Conservation (phyloP, 2,329 filamentous ascomycete species). For the Albifimbria verrucaria region DNA sequence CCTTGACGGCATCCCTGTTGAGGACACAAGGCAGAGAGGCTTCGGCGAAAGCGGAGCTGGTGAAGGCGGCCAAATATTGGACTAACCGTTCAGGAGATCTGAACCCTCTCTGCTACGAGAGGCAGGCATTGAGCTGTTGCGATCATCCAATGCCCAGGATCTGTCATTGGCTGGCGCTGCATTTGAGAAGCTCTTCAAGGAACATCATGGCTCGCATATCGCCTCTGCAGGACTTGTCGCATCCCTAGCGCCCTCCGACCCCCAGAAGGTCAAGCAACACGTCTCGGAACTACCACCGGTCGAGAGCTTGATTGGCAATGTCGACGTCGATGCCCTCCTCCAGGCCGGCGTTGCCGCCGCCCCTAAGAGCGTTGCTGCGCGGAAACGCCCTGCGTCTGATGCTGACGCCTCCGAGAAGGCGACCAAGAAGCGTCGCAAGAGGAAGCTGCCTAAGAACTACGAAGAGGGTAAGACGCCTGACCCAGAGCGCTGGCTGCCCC, state of each 20-base stretch:
- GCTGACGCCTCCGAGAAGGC: slow-evolving; percentile 35
- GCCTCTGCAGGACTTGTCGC: slow-evolving; percentile 84
- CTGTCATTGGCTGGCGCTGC: slow-evolving; percentile 70
- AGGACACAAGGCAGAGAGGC: slow-evolving; percentile 68
- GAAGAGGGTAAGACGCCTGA: slow-evolving; percentile 79
- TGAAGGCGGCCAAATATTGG: slow-evolving; percentile 81
- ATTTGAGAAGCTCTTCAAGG: slow-evolving; percentile 67
- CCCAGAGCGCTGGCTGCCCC: slow-evolving; percentile 87
- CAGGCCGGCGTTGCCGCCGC: slow-evolving; percentile 57
- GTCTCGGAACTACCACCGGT: slow-evolving; percentile 58
- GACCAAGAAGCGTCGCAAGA: slow-evolving; percentile 56
- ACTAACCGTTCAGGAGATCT: slow-evolving; percentile 47
- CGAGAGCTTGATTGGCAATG: slow-evolving; percentile 55
- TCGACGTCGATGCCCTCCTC: slow-evolving; percentile 62
- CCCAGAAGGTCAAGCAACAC: slow-evolving; percentile 51
- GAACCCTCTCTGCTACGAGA: slow-evolving; percentile 70
- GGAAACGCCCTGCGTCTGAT: slow-evolving; percentile 47
- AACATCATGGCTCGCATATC: slow-evolving; percentile 64
- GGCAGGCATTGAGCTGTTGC: slow-evolving; percentile 78
- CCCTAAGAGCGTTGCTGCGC: slow-evolving; percentile 32
- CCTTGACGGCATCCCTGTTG: slow-evolving; percentile 76
- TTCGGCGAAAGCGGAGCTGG: slow-evolving; percentile 69
- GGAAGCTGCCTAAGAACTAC: slow-evolving; percentile 67
- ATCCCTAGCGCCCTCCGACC: slow-evolving; percentile 64
- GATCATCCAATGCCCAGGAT: slow-evolving; percentile 68